Base-by-base conservation (phyloP, 1,284 basidiomycete genomes). In the Austroboletus olivaceoglutinosus region DNA sequence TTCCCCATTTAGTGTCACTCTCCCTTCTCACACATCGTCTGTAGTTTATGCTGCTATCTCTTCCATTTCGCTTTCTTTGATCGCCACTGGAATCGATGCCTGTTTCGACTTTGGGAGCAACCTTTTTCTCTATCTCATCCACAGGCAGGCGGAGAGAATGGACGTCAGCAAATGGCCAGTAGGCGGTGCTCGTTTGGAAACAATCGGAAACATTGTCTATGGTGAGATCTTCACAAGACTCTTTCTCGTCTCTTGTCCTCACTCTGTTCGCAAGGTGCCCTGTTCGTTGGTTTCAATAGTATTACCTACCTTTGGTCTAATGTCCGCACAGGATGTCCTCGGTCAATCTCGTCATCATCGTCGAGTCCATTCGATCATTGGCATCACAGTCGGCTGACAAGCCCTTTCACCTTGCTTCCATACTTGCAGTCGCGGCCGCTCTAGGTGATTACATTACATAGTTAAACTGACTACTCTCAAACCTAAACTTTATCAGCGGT, bases 21-120 rank as follows among this genome's bases (percentile, higher is more conserved):
- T 9, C 7, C 25, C 25, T 6, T 25, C 25, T 25, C 25, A 25
- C 25, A 25, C 9, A 25, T 25, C 25, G 4, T 25, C n/a, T 22
- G 2, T 62, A 90, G 88, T 91, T 65, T 90, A 89, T 64, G 95
- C 91, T 13, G 95, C 96, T 16, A 78, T 93, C 54, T 89, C 89
- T 2, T 89, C 92, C 4, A 63, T 83, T 15, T 96, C 93, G 1
- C 75, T 98, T 12, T 93, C 93, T 11, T 78, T 98, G 45, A 82
- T 98, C 52, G 93, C 94, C 21, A 95, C 91, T 2, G 89, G 83
- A 21, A 87, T 95, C 59, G 93, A 97, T 68, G 86, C 91, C 15
- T 82, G 92, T 19, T 96, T 97, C 64, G 95, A 98, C 64, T 83
- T 93, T 41, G 87, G 91, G 47, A 94, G 93, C 56, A 98, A 97